Percentiles rank a stretch among this genome's conserved stretches.
These are phyloP conservation scores for Aspergillus ostianus DNA, from an alignment of 495 filamentous ascomycete genomes.

Conservation along the genomic window DNA sequence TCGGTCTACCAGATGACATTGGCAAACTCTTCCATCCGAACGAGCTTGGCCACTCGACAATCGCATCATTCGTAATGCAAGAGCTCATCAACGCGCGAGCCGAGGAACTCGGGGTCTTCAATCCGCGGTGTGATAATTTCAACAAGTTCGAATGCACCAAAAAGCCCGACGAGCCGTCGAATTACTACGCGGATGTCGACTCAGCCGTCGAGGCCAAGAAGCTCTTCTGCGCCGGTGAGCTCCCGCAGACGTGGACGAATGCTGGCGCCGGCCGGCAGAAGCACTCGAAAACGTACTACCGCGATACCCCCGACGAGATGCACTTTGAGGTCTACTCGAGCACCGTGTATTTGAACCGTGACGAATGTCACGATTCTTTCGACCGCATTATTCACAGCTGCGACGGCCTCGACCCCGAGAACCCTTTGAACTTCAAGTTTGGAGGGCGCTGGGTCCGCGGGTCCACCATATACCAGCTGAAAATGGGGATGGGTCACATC, in stretches of 20 bases:
- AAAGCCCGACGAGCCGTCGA: background rate
- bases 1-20: conserved; percentile 1
- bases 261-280: too few relatives aligned
- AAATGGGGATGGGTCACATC: background rate
- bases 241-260: too few relatives aligned
- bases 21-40: conserved; percentile 9
- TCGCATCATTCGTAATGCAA: conserved; percentile 1
- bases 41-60: background rate
- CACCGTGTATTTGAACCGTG: background rate
- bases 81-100: background rate
- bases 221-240: background rate
- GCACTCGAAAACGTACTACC: background rate
- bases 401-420: background rate
- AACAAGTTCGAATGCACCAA: background rate
- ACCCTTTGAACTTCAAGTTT: conserved; percentile 1
- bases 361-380: conserved; percentile 4
- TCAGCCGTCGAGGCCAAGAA: background rate
- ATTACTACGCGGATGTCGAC: background rate
- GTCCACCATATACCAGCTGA: background rate
- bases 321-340: background rate
- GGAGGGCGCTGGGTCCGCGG: background rate
- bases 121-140: background rate
- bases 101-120: background rate
- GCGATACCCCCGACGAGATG: background rate
- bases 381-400: conserved; percentile 3